Base-by-base conservation (phyloP, 805 yeast species). In the Metschnikowia peoriensis region DNA sequence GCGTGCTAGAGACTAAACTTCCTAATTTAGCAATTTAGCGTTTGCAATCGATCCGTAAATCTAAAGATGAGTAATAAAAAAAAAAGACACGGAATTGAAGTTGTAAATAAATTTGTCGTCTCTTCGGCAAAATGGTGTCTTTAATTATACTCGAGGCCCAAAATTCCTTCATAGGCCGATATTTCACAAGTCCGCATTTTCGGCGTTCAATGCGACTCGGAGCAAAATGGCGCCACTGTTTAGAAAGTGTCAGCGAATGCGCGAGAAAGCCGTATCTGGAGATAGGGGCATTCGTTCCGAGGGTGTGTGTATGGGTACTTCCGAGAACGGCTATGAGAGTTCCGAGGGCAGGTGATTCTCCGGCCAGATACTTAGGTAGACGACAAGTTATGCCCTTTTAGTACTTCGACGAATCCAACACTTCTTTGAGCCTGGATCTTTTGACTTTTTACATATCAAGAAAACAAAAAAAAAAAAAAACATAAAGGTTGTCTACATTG, bases 161-260 rank as follows among this genome's bases (percentile, higher is more conserved):
- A 44, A 44, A 37, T 35, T 37, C 14, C n/a, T 42, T 15, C 43
- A 34, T 39, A 28, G 44, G 44, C 43, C 49, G 34, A 40, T 32
- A 41, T 35, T 35, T 47, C 46, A 47, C 42, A 41, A 40, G 52
- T 38, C 44, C 49, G 43, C 37, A 16, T 22, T 39, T 28, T 37
- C 45, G 47, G 51, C 29, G 42, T 14, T 28, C n/a, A 28, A 17
- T 48, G 55, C 52, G 49, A 52, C 29, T 49, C 55, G 55, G 55
- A 50, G 55, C 52, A 49, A 49, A 41, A 52, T 52, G 55, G 55
- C 52, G 55, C 52, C 50, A 52, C 55, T 28, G 50, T 39, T 14
- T 2, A 28, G 38, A 16, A 27, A 10, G 49, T 10, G 15, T 17
- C 17, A 16, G 46, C 42, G 42, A 44, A 28, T 44, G 41, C 40